Evolutionary conservation across 2,329 filamentous ascomycete genomes (phyloP), one percentile per base, ranked within the genome.

Genomic region (Myriosclerotinia duriaeana): DNA sequence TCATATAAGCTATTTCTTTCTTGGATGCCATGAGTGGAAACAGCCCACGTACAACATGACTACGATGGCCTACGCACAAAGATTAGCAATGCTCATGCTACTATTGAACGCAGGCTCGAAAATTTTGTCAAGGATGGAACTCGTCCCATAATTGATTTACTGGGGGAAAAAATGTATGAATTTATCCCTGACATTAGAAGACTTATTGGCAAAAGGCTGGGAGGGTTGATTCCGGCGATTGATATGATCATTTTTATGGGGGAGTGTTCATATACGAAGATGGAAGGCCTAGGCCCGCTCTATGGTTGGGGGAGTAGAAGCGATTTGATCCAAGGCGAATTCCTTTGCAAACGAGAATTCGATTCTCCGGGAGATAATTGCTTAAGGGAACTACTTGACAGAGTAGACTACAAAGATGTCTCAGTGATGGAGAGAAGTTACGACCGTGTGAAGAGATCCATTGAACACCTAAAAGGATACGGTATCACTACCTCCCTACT

Each of bases 21-120:
- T 42, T 63, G 60, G 60, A 53, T 63, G 60, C 60, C 60, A 54
- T 50, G 53, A 40, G 60, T 53, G 22, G 60, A 26, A 34, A n/a
- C 22, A 17, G 38, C 60, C 8, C 22, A 40, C 40, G 34, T 53
- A 34, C 14, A 42, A 53, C 38, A 42, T 3, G 17, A 40, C 7
- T 53, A 53, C 36, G 60, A 63, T 40, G 48, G 38, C 6, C 34
- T 63, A 1, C n/a, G 38, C 44, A 20, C 60, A 53, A 63, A 34
- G 36, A 53, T 63, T 3, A 11, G 17, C 4, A 34, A 53, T n/a
- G 36, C 22, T 5, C 48, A 53, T 22, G 36, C 50, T n/a, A 26
- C 50, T 34, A 26, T 53, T 30, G 17, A 53, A n/a, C 48, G 50
- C 3, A 63, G 36, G 15, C 50, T 63, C 15, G 9, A 44, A n/a